Evolutionary conservation across 805 yeast genomes (phyloP), one percentile per base, ranked within the genome.

Genomic region (Candida silvicultrix): DNA sequence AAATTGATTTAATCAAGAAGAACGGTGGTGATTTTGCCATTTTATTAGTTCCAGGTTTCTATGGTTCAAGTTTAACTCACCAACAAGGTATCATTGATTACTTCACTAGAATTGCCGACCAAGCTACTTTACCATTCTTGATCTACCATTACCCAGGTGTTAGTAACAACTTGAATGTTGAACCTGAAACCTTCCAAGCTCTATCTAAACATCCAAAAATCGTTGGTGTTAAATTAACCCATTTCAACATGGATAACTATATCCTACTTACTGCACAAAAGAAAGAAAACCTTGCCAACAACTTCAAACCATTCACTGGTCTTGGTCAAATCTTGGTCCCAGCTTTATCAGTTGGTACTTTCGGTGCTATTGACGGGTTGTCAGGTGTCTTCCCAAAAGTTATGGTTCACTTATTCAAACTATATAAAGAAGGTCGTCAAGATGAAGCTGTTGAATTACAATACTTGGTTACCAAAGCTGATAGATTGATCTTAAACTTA

Each of bases 311-410:
- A 29, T 67, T 74, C 52, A 71, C 79, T 23, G 81, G 81, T n/a
- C 65, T 74, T 28, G 80, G 79, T 22, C 80, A 77, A 58, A 62
- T 73, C 39, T 62, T 77, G 42, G 59, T 75, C 38, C 80, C 81
- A 16, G 71, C 72, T 21, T 59, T 73, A 42, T 48, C 70, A 8
- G 69, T 71, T 16, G 76, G 76, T 11, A 66, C 66, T 42, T 62
- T 64, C 42, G 81, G 80, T 28, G 66, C 78, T 22, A 73, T 77
- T 47, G 80, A 75, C 55, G 81, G 78, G 7, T 60, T 75, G 42
- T 67, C 75, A 28, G 78, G 77, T 23, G 74, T 73, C 19, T 75
- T 68, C 63, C 81, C 81, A 45, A 74, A 72, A 59, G 57, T 70
- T 7, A 67, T 71, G 45, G 70, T 69, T 41, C 62, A 60, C 45